These are phyloP conservation scores for Phenoliferia sp. DNA, from an alignment of 1,284 basidiomycete species.

Conservation along the genomic window DNA sequence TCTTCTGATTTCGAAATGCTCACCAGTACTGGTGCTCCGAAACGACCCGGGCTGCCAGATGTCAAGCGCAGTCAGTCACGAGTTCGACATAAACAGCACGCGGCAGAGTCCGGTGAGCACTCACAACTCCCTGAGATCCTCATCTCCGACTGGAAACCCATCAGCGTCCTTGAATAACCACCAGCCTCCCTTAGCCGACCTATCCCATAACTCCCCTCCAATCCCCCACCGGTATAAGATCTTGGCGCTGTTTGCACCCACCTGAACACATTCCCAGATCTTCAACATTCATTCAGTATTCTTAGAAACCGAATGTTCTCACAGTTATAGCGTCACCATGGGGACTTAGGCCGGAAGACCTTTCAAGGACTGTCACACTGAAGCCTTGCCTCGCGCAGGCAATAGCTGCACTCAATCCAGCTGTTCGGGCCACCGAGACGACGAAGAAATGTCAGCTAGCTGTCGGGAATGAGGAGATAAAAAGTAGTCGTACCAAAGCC, in stretches of 20 bases:
- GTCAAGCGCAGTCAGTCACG: not conserved
- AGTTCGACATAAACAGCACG: not conserved
- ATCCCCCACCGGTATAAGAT: conserved; percentile 17
- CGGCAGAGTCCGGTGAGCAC: not conserved
- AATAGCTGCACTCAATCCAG: conserved; percentile 17
- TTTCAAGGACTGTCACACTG: conserved; percentile 18
- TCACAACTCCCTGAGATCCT: conserved; percentile 9
- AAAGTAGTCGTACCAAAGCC: not conserved
- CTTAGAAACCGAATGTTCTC: no score
- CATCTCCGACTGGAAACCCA: not conserved
- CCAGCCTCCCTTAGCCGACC: conserved; percentile 1
- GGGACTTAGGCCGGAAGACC: conserved; percentile 4
- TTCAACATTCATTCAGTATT: no score
- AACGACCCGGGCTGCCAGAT: not conserved
- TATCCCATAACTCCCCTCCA: conserved; percentile 11
- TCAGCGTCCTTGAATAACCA: conserved; percentile 14
- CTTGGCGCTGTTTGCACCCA: conserved; percentile 8
- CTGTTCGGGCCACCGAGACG: not conserved
- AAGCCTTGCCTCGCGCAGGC: conserved; percentile 24
- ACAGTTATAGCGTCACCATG: conserved; percentile 21
- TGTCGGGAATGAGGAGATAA: not conserved
- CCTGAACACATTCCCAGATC: no score
- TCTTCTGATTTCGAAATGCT: not conserved
- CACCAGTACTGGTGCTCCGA: conserved; percentile 22
- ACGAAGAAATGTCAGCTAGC: not conserved